Evolutionary conservation across 371 early-diverging fungal species (phyloP).

Genomic region (Apophysomyces sp.): DNA sequence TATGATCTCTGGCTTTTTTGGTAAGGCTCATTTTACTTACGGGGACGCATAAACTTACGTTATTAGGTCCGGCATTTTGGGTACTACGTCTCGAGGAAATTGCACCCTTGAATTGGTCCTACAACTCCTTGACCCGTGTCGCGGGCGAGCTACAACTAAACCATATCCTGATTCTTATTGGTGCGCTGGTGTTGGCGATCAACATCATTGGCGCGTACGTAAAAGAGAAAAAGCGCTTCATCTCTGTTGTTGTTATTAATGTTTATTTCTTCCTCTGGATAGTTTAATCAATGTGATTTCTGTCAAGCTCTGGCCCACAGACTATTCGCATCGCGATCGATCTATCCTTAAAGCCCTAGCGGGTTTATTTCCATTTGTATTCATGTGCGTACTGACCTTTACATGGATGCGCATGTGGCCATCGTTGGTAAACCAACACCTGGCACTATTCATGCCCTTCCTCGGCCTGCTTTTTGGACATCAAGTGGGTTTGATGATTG

Average conservation of each 20-base stretch:
- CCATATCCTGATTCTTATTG: slow-evolving; percentile 59
- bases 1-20: slow-evolving; percentile 71
- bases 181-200: slow-evolving; percentile 53
- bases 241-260: neutral
- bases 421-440: slow-evolving; percentile 57
- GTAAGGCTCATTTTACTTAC: slow-evolving; percentile 26
- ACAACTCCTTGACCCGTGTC: slow-evolving; percentile 21
- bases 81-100: slow-evolving; percentile 33
- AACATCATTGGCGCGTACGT: slow-evolving; percentile 63
- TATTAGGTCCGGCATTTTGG: slow-evolving; percentile 45
- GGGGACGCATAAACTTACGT: neutral
- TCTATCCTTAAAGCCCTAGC: slow-evolving; percentile 55
- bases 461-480: slow-evolving; percentile 82
- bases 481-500: slow-evolving; percentile 82
- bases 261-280: neutral
- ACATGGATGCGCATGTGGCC: slow-evolving; percentile 79
- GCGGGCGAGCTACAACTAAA: slow-evolving; percentile 60
- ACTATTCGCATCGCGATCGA: slow-evolving; percentile 37
- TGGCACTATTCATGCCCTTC: slow-evolving; percentile 68
- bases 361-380: slow-evolving; percentile 66
- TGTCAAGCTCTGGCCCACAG: slow-evolving; percentile 34
- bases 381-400: slow-evolving; percentile 51
- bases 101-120: slow-evolving; percentile 19
- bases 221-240: neutral
- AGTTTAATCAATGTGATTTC: slow-evolving; percentile 30